Conservation (phyloP, 352 stramenopile species). For the Saprolegnia parasitica region DNA sequence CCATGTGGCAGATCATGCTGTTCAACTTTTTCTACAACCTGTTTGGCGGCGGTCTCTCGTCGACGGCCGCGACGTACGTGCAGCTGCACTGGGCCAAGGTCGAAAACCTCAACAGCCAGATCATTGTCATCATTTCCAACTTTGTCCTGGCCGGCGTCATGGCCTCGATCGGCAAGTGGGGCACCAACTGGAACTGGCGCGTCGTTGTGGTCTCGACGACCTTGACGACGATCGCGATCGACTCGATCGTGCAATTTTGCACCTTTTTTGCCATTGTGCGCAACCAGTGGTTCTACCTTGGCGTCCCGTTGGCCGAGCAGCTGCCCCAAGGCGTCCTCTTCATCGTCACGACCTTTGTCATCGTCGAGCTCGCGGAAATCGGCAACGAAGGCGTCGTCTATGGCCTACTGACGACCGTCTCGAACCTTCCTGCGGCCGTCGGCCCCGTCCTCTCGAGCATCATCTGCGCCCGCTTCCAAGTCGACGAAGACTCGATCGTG, state of each 20-base stretch:
- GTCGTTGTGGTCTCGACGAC: slow-evolving; percentile 40
- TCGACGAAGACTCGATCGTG: slow-evolving; percentile 3
- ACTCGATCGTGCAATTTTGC: slow-evolving; percentile 39
- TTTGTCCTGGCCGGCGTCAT: slow-evolving; percentile 27
- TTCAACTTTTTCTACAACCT: slow-evolving; percentile 29
- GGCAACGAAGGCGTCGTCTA: slow-evolving; percentile 48
- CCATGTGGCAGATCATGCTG: slow-evolving; percentile 30
- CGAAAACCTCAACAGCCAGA: slow-evolving; percentile 23
- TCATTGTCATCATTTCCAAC: slow-evolving; percentile 20
- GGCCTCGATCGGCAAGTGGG: slow-evolving; percentile 41
- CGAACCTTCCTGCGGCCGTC: slow-evolving; percentile 21
- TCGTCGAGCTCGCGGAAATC: slow-evolving; percentile 53
- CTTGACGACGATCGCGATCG: slow-evolving; percentile 39
- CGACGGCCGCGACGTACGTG: slow-evolving; percentile 24
- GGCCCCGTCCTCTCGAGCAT: slow-evolving; percentile 24
- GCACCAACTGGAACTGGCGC: slow-evolving; percentile 53
- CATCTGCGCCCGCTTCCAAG: slow-evolving; percentile 21
- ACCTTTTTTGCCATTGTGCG: slow-evolving; percentile 51
- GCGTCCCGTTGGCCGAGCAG: slow-evolving; percentile 44
- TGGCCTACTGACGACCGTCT: slow-evolving; percentile 25
- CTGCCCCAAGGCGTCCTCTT: slow-evolving; percentile 49
- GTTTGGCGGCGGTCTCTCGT: slow-evolving; percentile 1
- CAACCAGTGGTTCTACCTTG: slow-evolving; percentile 64
- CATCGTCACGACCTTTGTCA: slow-evolving; percentile 53
- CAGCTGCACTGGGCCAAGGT: slow-evolving; percentile 25